phyloP scores from a whole-genome alignment of 345 rosid genomes.

The Corchorus capsularis region DNA sequence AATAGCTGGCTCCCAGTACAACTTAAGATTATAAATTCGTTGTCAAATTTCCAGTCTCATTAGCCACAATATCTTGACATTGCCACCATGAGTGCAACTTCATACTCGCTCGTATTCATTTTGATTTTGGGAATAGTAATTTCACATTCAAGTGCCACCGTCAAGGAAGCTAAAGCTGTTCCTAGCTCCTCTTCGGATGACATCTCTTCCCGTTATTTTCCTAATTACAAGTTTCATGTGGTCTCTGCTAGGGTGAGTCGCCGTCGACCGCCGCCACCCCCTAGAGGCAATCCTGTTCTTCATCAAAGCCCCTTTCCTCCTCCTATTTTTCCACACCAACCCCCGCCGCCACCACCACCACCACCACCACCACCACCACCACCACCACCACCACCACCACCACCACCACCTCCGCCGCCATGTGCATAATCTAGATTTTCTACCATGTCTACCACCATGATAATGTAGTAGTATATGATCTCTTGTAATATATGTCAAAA shows the following conservation, averaged over 20 bases:
- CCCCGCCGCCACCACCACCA: not conserved
- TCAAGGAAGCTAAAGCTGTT: not conserved
- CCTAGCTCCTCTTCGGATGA: not conserved
- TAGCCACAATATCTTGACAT: not conserved
- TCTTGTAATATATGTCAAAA: not conserved
- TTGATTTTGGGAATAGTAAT: not conserved
- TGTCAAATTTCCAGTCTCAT: not conserved
- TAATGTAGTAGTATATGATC: too few species aligned
- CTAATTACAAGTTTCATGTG: not conserved
- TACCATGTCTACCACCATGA: too few species aligned
- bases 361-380: not conserved
- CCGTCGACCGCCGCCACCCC: slow-evolving; percentile 10
- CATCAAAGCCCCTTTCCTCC: slow-evolving; percentile 5
- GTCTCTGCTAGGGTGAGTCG: not conserved
- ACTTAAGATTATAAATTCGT: not conserved
- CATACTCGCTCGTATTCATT: not conserved
- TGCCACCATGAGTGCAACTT: not conserved
- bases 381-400: not conserved
- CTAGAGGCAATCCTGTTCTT: not conserved
- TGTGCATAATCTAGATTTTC: not conserved
- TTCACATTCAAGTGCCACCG: not conserved
- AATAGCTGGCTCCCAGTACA: not conserved
- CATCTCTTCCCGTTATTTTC: slow-evolving; percentile 5
- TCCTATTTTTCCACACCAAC: not conserved
- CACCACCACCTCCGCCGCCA: not conserved